phyloP scores from a whole-genome alignment of 176 grass and related monocot species.

The Oropetium thomaeum region DNA sequence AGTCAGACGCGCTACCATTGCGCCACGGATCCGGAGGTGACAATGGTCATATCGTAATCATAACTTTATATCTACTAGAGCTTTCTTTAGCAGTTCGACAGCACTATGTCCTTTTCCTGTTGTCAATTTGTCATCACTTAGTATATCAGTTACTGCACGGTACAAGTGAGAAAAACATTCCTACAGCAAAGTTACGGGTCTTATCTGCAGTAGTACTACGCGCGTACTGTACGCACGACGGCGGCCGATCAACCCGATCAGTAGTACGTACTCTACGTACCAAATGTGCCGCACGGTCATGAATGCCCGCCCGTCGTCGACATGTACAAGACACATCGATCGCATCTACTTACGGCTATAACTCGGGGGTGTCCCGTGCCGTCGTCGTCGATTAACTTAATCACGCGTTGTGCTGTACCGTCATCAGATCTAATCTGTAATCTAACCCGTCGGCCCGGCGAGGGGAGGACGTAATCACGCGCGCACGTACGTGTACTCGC shows the following conservation, averaged over 20 bases:
- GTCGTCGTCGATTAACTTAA: background rate
- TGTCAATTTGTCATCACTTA: too few species aligned
- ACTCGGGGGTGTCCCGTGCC: background rate
- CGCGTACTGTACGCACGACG: too few species aligned
- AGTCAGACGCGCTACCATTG: constrained; percentile 99
- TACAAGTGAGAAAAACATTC: too few species aligned
- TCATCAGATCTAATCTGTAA: background rate
- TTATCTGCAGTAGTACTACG: too few species aligned
- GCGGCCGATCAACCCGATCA: background rate
- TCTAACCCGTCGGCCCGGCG: constrained; percentile 5
- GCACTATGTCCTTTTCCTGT: too few species aligned
- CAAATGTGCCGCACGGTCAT: background rate
- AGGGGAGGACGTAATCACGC: background rate
- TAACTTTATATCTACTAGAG: too few species aligned
- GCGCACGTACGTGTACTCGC: background rate
- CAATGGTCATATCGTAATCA: too few species aligned
- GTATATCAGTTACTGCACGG: too few species aligned
- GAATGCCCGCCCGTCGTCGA: background rate
- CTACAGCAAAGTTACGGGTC: too few species aligned
- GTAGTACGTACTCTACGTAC: background rate
- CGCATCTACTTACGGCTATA: background rate
- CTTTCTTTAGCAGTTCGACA: too few species aligned
- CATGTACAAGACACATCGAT: background rate
- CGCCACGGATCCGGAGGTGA: constrained; percentile 72
- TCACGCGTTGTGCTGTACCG: constrained; percentile 2